phyloP scores from a whole-genome alignment of 179 eudicot genomes.

The Kewa caespitosa region DNA sequence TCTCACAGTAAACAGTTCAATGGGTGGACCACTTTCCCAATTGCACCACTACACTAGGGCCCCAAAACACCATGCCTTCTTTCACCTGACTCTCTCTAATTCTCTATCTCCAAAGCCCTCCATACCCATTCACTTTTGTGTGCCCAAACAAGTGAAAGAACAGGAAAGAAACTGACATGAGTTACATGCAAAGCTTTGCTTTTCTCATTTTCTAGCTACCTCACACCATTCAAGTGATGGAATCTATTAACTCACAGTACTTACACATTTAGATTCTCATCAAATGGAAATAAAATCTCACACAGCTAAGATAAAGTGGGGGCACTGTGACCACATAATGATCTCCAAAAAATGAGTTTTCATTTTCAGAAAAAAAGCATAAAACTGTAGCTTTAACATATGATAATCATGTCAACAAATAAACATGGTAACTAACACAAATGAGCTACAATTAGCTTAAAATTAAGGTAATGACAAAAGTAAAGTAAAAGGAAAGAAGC shows the following conservation, averaged over 20 bases:
- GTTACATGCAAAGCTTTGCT: constrained; percentile 8
- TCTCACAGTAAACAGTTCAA: constrained; percentile 13
- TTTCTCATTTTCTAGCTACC: background rate
- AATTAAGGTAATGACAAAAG: background rate
- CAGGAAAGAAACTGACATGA: constrained; percentile 24
- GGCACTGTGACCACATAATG: constrained; percentile 11
- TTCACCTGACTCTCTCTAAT: constrained; percentile 22
- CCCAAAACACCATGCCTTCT: constrained; percentile 17
- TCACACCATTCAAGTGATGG: constrained; percentile 12
- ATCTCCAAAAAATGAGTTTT: constrained; percentile 5
- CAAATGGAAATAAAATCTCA: constrained; percentile 2
- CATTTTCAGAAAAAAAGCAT: constrained; percentile 11
- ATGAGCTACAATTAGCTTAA: constrained; percentile 1
- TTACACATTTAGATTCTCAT: constrained; percentile 13
- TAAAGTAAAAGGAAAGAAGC: background rate
- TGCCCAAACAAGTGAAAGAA: constrained; percentile 15
- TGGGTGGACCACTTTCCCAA: constrained; percentile 34
- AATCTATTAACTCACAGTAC: constrained; percentile 11
- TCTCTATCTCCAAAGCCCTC: background rate
- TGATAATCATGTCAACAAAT: background rate
- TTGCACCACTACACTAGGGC: constrained; percentile 23
- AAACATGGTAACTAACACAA: background rate
- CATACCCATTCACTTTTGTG: background rate
- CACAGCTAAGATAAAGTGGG: background rate
- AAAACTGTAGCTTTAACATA: constrained; percentile 18